Evolutionary conservation across 495 filamentous ascomycete species (phyloP).

Genomic region (Aspergillus heteromorphus): DNA sequence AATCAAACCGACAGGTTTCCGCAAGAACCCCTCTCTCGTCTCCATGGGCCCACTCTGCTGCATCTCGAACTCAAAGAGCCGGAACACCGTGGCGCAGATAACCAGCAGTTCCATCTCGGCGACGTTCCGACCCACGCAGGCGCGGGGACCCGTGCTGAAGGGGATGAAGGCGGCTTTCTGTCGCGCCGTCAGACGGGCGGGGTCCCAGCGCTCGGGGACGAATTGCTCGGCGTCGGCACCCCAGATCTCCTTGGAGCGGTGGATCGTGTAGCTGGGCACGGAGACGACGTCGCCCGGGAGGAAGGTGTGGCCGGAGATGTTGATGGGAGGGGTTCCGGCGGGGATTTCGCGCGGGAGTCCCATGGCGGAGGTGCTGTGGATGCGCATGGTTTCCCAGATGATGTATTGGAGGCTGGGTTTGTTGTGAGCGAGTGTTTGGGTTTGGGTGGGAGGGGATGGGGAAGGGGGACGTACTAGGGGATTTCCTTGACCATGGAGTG

Average conservation of each 20-base stretch:
- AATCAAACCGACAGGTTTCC: conserved; percentile 73
- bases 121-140: conserved; percentile 81
- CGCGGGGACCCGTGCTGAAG: conserved; percentile 74
- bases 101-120: conserved; percentile 91
- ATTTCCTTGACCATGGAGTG: conserved; percentile 71
- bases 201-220: conserved; percentile 74
- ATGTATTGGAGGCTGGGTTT: conserved; percentile 62
- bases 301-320: conserved; percentile 58
- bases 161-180: conserved; percentile 83
- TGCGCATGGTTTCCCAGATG: conserved; percentile 85
- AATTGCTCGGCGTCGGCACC: conserved; percentile 70
- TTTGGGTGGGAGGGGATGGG: neutral
- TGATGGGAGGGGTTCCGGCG: conserved; percentile 48
- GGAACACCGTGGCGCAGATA: conserved; percentile 71
- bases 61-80: conserved; percentile 69
- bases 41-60: conserved; percentile 63
- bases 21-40: conserved; percentile 81
- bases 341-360: conserved; percentile 82
- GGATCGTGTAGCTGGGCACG: conserved; percentile 84
- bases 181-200: conserved; percentile 45
- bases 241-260: conserved; percentile 80
- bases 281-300: conserved; percentile 69
- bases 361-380: conserved; percentile 83
- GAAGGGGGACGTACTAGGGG: conserved; percentile 49
- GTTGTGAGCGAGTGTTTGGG: conserved; percentile 5